phyloP scores from a whole-genome alignment of 2,329 filamentous ascomycete genomes.

The Neonectria punicea region DNA sequence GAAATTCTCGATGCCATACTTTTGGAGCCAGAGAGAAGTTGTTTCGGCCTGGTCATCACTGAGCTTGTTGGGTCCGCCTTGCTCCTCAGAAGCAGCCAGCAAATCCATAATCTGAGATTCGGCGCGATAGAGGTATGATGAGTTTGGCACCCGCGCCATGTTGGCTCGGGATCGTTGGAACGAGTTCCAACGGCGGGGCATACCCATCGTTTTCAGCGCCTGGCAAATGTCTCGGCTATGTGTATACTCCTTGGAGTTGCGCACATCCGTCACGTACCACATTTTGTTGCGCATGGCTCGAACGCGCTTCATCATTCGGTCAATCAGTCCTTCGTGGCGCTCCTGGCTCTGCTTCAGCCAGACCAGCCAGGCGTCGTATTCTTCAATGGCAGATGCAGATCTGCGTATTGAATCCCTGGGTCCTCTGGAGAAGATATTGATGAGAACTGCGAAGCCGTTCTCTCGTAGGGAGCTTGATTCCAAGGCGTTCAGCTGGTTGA shows the following conservation, averaged over 20 bases:
- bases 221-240: conserved; percentile 86
- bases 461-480: conserved; percentile 69
- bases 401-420: conserved; percentile 75
- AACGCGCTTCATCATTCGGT: conserved; percentile 78
- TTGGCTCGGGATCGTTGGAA: conserved; percentile 62
- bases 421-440: conserved; percentile 79
- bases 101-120: conserved; percentile 90
- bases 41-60: conserved; percentile 95
- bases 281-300: conserved; percentile 90
- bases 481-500: conserved; percentile 76
- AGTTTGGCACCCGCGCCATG: conserved; percentile 57
- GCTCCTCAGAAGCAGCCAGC: conserved; percentile 81
- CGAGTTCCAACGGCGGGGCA: conserved; percentile 66
- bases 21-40: conserved; percentile 83
- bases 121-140: conserved; percentile 79
- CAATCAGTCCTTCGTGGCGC: conserved; percentile 77
- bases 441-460: conserved; percentile 75
- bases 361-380: conserved; percentile 84
- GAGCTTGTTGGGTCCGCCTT: conserved; percentile 93
- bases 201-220: conserved; percentile 90
- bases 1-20: conserved; percentile 88
- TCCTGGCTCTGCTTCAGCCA: conserved; percentile 87
- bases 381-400: conserved; percentile 77
- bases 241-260: conserved; percentile 88
- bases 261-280: conserved; percentile 97